Conservation (phyloP, 2,329 filamentous ascomycete genomes). For the Penicillium sp. region DNA sequence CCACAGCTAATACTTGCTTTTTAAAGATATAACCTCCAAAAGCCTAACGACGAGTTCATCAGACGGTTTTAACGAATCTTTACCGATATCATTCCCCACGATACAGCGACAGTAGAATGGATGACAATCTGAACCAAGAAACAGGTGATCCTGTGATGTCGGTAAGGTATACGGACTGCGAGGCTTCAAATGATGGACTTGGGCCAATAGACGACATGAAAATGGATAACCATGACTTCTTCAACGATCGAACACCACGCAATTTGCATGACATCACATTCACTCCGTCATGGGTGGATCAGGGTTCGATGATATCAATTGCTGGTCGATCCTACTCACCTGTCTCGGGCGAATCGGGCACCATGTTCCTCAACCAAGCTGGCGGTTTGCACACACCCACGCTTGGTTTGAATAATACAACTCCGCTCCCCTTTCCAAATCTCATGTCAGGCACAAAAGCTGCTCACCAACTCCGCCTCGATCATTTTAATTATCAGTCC, state of each 20-base stretch:
- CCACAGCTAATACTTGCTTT: slow-evolving; percentile 1
- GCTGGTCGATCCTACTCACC: slow-evolving; percentile 86
- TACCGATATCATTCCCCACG: slow-evolving; percentile 63
- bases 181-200: slow-evolving; percentile 1
- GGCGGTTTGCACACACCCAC: slow-evolving; percentile 85
- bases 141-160: slow-evolving; percentile 22
- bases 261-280: slow-evolving; percentile 83
- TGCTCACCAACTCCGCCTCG: slow-evolving; percentile 62
- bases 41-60: slow-evolving; percentile 81
- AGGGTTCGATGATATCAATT: slow-evolving; percentile 77
- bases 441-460: slow-evolving; percentile 61
- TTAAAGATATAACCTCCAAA: slow-evolving; percentile 72
- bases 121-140: slow-evolving; percentile 6
- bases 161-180: slow-evolving; percentile 21
- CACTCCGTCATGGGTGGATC: slow-evolving; percentile 84
- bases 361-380: slow-evolving; percentile 77
- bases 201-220: slow-evolving; percentile 38
- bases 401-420: slow-evolving; percentile 71
- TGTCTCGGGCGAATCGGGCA: slow-evolving; percentile 73
- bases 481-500: slow-evolving; percentile 63
- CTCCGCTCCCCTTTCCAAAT: slow-evolving; percentile 75
- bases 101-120: slow-evolving; percentile 34
- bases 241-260: slow-evolving; percentile 72
- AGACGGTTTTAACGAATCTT: slow-evolving; percentile 82
- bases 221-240: slow-evolving; percentile 53